phyloP scores from a whole-genome alignment of 1,284 basidiomycete species.

The Cutaneotrichosporon cavernicola region DNA sequence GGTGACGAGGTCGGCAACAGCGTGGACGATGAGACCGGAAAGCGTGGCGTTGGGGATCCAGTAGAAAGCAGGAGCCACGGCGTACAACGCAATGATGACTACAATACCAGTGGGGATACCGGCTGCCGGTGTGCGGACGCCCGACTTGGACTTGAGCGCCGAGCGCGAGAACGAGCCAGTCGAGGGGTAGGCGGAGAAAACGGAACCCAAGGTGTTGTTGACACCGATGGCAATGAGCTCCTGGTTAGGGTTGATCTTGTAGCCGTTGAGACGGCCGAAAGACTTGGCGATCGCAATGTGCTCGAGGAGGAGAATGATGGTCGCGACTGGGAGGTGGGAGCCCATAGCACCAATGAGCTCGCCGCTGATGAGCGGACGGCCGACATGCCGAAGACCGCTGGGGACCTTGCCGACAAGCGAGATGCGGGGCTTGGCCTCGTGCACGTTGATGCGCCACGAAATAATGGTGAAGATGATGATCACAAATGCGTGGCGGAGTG shows the following conservation, averaged over 20 bases:
- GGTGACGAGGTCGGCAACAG: constrained; percentile 87
- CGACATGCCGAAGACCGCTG: constrained; percentile 74
- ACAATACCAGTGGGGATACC: constrained; percentile 84
- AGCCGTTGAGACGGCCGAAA: constrained; percentile 92
- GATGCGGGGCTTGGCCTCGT: constrained; percentile 71
- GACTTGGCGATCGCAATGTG: constrained; percentile 96
- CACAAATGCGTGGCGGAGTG: constrained; percentile 82
- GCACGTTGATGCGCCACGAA: constrained; percentile 75
- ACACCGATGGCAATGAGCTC: constrained; percentile 97
- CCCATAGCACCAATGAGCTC: constrained; percentile 69
- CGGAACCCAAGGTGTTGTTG: constrained; percentile 65
- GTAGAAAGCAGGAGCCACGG: constrained; percentile 82
- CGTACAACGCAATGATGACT: constrained; percentile 91
- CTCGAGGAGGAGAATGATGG: constrained; percentile 91
- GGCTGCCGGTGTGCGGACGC: constrained; percentile 89
- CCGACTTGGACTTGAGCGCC: constrained; percentile 92
- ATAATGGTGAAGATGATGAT: constrained; percentile 80
- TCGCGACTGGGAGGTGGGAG: constrained; percentile 81
- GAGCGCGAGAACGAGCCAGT: constrained; percentile 98
- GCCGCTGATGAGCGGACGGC: constrained; percentile 65
- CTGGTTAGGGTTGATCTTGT: constrained; percentile 97
- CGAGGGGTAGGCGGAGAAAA: constrained; percentile 90
- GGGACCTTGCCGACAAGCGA: constrained; percentile 81
- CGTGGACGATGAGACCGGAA: constrained; percentile 93
- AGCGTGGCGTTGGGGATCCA: constrained; percentile 62